Percentiles rank a stretch among this genome's conserved stretches.
phyloP scores from a whole-genome alignment of 257 asterid species.

The Solanum virginianum region DNA sequence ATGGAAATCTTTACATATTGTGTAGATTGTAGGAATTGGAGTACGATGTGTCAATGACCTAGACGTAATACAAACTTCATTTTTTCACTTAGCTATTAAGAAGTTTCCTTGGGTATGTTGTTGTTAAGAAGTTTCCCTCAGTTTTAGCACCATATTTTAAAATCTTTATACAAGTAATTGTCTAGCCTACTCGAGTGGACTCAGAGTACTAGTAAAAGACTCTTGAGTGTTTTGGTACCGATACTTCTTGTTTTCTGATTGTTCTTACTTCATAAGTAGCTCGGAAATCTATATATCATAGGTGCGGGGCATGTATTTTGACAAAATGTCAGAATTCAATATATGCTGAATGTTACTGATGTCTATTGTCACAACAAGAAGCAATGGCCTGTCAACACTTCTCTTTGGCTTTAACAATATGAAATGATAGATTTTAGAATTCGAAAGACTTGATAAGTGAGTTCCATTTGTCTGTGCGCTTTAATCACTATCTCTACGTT shows the following conservation, averaged over 20 bases:
- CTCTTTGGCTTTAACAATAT: background rate
- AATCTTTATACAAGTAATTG: background rate
- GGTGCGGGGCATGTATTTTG: background rate
- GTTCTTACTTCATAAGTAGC: background rate
- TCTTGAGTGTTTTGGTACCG: background rate
- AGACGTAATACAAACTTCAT: background rate
- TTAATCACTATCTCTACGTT: background rate
- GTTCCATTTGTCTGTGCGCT: background rate
- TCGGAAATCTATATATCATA: background rate
- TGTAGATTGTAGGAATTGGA: background rate
- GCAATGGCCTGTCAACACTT: background rate
- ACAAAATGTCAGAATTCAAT: background rate
- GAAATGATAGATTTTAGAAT: background rate
- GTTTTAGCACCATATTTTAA: background rate
- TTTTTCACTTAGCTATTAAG: background rate
- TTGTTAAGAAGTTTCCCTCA: background rate
- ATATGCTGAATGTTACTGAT: background rate
- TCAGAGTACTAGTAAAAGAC: background rate
- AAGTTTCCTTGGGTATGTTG: background rate
- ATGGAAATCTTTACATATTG: background rate
- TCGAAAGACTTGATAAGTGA: background rate
- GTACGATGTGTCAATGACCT: background rate
- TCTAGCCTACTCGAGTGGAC: background rate
- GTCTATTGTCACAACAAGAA: background rate
- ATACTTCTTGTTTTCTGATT: background rate